Evolutionary conservation across 1,284 basidiomycete species (phyloP).

Genomic region (Melampsora larici-populina): DNA sequence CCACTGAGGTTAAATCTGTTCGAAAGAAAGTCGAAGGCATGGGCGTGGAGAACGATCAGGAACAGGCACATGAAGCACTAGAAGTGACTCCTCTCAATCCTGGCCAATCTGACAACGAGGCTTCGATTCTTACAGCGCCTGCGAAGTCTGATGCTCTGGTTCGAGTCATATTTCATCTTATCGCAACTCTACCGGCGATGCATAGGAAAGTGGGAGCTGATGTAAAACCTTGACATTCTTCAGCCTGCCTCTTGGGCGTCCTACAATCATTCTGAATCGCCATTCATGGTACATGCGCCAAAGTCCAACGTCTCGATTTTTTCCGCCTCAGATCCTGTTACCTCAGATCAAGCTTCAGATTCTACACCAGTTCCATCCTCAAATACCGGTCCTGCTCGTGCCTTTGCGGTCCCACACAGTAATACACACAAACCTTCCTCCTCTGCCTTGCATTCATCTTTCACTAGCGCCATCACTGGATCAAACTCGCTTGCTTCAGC

Average conservation of each 20-base stretch:
- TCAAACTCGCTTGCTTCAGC: background rate
- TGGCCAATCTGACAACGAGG: background rate
- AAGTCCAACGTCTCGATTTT: slow-evolving; percentile 14
- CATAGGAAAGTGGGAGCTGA: no score
- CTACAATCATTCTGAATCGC: slow-evolving; percentile 20
- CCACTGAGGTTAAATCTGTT: slow-evolving; percentile 37
- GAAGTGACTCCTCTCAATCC: background rate
- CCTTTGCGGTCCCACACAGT: background rate
- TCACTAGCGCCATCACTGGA: background rate
- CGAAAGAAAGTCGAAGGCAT: slow-evolving; percentile 41
- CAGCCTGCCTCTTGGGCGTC: slow-evolving; percentile 38
- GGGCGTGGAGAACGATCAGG: slow-evolving; percentile 32
- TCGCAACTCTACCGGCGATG: background rate
- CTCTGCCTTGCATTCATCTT: background rate
- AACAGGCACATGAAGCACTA: background rate
- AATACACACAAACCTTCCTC: slow-evolving; percentile 15
- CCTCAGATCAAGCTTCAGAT: background rate
- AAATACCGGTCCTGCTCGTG: background rate
- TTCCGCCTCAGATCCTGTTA: background rate
- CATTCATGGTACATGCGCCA: slow-evolving; percentile 31
- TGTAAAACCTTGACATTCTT: no score
- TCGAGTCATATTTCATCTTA: background rate
- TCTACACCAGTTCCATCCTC: background rate
- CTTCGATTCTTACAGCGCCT: background rate
- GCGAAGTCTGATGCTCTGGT: background rate